These are phyloP conservation scores for Cladosporium phlei DNA, from an alignment of 2,329 filamentous ascomycete species.

Conservation along the genomic window DNA sequence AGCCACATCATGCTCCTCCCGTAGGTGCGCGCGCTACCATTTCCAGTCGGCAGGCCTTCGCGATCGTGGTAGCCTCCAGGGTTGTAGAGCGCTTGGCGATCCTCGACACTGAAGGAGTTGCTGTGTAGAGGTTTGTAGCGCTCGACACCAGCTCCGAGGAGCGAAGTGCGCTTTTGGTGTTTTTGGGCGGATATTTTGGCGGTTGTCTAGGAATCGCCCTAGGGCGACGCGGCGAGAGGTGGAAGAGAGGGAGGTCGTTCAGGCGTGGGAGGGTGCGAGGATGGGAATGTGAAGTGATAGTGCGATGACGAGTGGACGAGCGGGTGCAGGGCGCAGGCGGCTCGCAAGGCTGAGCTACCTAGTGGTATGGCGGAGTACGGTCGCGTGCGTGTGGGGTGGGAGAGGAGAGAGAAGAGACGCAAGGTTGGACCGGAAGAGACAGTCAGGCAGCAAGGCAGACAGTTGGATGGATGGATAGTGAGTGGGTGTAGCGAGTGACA, in stretches of 20 bases:
- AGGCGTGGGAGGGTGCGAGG: slow-evolving; percentile 7
- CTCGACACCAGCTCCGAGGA: slow-evolving; percentile 47
- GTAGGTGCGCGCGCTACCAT: slow-evolving; percentile 7
- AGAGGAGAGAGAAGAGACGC: no score
- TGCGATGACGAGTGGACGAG: no score
- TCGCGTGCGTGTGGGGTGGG: no score
- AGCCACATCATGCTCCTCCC: slow-evolving; percentile 59
- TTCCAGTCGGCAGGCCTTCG: slow-evolving; percentile 42
- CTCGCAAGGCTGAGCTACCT: no score
- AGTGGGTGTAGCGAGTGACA: no score
- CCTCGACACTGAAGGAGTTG: slow-evolving; percentile 24
- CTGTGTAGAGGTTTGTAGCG: slow-evolving; percentile 47
- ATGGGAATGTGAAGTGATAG: no score
- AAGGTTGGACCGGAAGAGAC: no score
- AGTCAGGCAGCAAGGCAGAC: no score
- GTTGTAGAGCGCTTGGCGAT: slow-evolving; percentile 19
- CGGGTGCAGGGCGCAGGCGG: no score
- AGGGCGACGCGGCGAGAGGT: slow-evolving; percentile 9
- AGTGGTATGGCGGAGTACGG: no score
- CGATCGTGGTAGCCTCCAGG: slow-evolving; percentile 47
- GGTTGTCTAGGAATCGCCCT: slow-evolving; percentile 18
- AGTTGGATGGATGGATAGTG: no score
- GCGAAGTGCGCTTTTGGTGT: slow-evolving; percentile 54
- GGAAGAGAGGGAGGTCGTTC: background rate
- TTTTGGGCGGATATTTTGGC: slow-evolving; percentile 42